phyloP scores from a whole-genome alignment of 345 rosid genomes.

The Syzygium jambos region DNA sequence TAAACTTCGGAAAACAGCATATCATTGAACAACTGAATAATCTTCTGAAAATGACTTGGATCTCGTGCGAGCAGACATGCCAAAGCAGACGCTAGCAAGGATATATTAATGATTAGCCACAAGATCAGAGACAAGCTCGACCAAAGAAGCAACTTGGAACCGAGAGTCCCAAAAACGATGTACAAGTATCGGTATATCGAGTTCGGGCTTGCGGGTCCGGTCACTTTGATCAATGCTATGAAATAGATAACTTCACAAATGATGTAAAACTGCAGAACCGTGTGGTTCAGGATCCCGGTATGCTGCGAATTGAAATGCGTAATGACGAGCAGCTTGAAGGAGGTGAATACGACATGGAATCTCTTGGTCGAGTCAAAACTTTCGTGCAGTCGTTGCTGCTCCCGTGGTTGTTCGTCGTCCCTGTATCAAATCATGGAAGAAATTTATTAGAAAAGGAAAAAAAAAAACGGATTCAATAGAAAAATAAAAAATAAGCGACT shows the following conservation, averaged over 20 bases:
- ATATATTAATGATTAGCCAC: neutral
- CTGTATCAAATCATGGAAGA: neutral
- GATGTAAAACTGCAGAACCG: fast-evolving
- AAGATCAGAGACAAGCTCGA: neutral
- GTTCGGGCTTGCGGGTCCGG: fast-evolving
- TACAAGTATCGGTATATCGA: neutral
- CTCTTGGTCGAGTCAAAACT: neutral
- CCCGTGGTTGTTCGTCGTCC: fast-evolving
- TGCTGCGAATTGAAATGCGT: too few relatives aligned
- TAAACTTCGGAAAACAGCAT: fast-evolving
- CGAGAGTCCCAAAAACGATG: neutral
- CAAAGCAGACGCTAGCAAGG: neutral
- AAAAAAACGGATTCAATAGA: too few relatives aligned
- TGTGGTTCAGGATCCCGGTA: fast-evolving
- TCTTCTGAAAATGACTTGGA: fast-evolving
- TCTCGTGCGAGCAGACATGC: fast-evolving
- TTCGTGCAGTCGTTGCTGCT: neutral
- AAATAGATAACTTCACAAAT: neutral
- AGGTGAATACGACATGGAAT: too few relatives aligned
- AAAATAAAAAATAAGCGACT: neutral
- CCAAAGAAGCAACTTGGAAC: fast-evolving
- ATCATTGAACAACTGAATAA: fast-evolving
- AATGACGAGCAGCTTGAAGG: too few relatives aligned
- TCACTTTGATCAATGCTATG: neutral
- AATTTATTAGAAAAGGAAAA: neutral